Percentiles rank a stretch among this genome's conserved stretches.
phyloP scores from a whole-genome alignment of 73 alveolate genomes.

The Effrenium voratum region DNA sequence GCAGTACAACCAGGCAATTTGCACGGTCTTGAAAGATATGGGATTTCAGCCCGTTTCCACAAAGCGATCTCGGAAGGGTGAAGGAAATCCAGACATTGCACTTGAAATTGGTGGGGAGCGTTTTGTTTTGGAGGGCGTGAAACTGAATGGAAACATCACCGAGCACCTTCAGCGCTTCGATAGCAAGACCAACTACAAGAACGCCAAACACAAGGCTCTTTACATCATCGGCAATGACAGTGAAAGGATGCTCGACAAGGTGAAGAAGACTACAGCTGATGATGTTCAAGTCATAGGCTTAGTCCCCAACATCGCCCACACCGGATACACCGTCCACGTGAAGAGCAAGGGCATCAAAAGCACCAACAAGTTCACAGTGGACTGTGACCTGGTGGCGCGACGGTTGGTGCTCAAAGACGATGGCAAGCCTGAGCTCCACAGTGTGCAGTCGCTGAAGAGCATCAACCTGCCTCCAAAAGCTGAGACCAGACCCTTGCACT shows the following conservation, averaged over 20 bases:
- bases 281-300: slow-evolving; percentile 80
- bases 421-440: no score
- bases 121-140: slow-evolving; percentile 63
- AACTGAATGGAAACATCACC: neutral
- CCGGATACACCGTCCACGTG: no score
- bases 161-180: slow-evolving; percentile 10
- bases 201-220: slow-evolving; percentile 74
- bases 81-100: slow-evolving; percentile 47
- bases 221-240: slow-evolving; percentile 71
- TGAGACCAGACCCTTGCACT: slow-evolving; percentile 71
- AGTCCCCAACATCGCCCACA: slow-evolving; percentile 69
- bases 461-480: slow-evolving; percentile 54
- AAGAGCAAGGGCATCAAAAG: no score
- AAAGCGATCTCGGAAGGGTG: slow-evolving; percentile 43
- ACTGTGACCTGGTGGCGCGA: no score
- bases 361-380: no score
- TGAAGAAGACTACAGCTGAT: slow-evolving; percentile 38
- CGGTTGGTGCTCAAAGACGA: no score
- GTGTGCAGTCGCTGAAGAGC: slow-evolving; percentile 83
- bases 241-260: slow-evolving; percentile 41
- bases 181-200: slow-evolving; percentile 59
- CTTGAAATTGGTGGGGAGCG: slow-evolving; percentile 21
- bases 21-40: slow-evolving; percentile 35
- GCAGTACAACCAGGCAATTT: slow-evolving; percentile 46
- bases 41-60: neutral